A percentile compares a stretch with the other conserved stretches of the same genome.
These are phyloP conservation scores for Oryza punctata DNA, from an alignment of 176 grass and related monocot species.

Conservation along the genomic window DNA sequence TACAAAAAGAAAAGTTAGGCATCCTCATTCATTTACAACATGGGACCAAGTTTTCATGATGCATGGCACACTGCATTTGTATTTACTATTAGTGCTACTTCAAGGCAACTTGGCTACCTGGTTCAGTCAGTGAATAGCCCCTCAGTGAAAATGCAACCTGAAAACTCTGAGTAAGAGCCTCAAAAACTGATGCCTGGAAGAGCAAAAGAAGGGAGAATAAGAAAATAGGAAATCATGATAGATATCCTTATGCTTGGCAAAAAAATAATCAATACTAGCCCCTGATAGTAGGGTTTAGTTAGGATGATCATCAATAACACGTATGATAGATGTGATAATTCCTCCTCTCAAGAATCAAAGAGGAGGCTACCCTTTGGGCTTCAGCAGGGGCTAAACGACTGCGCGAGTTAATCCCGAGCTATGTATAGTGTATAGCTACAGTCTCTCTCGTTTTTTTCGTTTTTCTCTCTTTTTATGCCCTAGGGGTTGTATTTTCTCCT, in stretches of 20 bases:
- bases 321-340: not conserved
- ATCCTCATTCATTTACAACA: conserved; percentile 18
- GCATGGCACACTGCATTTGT: conserved; percentile 11
- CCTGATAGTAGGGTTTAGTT: conserved; percentile 4
- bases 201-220: conserved; percentile 45
- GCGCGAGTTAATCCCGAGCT: too few relatives aligned
- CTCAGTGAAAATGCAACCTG: conserved; percentile 92
- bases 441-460: too few relatives aligned
- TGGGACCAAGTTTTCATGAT: not conserved
- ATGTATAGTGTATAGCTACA: too few relatives aligned
- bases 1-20: conserved; percentile 8
- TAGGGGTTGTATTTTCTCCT: too few relatives aligned
- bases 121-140: conserved; percentile 66
- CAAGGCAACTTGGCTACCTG: conserved; percentile 47
- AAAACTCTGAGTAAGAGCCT: conserved; percentile 89
- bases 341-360: too few relatives aligned
- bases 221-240: conserved; percentile 17
- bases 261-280: not conserved
- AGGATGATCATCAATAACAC: not conserved
- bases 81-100: conserved; percentile 24
- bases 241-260: not conserved
- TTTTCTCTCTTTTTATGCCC: too few relatives aligned
- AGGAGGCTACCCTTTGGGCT: too few relatives aligned
- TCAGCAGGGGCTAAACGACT: too few relatives aligned
- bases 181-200: conserved; percentile 85